Conservation (phyloP, 805 yeast genomes). For the Hemisphaericaspora nanyangensis region DNA sequence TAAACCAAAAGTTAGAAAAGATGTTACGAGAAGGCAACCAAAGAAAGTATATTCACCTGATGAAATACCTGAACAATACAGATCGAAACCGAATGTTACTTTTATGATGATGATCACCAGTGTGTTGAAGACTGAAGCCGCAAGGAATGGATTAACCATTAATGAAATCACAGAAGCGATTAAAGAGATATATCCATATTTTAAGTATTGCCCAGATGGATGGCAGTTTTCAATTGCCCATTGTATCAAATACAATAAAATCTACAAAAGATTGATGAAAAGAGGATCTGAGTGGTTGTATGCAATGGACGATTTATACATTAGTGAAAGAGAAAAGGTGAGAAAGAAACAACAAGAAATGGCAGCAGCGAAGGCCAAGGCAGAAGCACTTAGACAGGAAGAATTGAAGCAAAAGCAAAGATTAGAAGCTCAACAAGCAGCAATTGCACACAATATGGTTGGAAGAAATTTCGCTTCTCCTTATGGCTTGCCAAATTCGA, state of each 20-base stretch:
- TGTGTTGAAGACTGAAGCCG: conserved; percentile 65
- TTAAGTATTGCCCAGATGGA: conserved; percentile 90
- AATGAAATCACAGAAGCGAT: conserved; percentile 80
- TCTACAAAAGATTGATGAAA: conserved; percentile 57
- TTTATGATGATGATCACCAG: conserved; percentile 78
- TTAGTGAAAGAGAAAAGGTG: conserved; percentile 75
- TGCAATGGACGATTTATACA: conserved; percentile 85
- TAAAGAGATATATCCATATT: conserved; percentile 85
- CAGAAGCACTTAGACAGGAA: conserved; percentile 49
- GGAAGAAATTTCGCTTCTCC: conserved; percentile 23
- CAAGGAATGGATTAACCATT: conserved; percentile 61
- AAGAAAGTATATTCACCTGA: conserved; percentile 70
- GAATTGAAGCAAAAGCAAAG: conserved; percentile 47
- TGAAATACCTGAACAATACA: conserved; percentile 84
- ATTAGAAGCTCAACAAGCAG: conserved; percentile 25
- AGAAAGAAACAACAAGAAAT: conserved; percentile 61
- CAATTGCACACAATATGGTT: conserved; percentile 16
- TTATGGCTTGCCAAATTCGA: conserved; percentile 22
- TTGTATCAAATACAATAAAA: conserved; percentile 79
- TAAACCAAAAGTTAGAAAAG: conserved; percentile 29
- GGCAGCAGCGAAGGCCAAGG: conserved; percentile 57
- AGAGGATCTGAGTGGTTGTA: conserved; percentile 77
- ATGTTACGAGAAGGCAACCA: conserved; percentile 43
- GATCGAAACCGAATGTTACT: conserved; percentile 79
- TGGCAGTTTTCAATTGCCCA: conserved; percentile 97